Evolutionary conservation across 306 rosid species (phyloP).

Genomic region (Prunus persica): DNA sequence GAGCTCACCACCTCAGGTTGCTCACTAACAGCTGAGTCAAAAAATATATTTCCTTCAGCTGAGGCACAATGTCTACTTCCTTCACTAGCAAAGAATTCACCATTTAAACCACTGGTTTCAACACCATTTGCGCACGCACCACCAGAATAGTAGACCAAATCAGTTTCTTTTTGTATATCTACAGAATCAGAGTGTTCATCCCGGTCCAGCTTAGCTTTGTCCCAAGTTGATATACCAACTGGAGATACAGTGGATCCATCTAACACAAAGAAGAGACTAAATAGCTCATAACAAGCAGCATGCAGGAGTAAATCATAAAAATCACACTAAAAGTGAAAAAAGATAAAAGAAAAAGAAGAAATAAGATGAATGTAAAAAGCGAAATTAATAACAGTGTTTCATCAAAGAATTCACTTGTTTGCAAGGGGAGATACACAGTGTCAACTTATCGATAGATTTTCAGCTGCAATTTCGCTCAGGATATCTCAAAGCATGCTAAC

Average conservation of each 20-base stretch:
- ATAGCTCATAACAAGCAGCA: constrained; percentile 19
- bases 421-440: neutral
- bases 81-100: constrained; percentile 29
- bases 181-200: constrained; percentile 30
- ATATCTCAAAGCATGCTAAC: neutral
- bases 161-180: constrained; percentile 19
- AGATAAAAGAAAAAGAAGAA: neutral
- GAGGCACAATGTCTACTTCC: constrained; percentile 15
- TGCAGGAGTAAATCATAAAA: neutral
- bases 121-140: constrained; percentile 28
- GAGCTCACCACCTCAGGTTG: constrained; percentile 37
- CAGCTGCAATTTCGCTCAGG: neutral
- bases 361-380: neutral
- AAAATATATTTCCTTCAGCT: constrained; percentile 24
- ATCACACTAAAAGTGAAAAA: neutral
- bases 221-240: constrained; percentile 45
- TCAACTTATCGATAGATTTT: neutral
- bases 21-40: constrained; percentile 22
- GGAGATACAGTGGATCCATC: constrained; percentile 49
- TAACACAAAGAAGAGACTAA: constrained; percentile 25
- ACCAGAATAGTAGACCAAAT: constrained; percentile 24
- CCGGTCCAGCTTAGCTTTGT: constrained; percentile 42
- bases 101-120: constrained; percentile 22
- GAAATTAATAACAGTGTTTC: neutral
- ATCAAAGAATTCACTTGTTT: neutral